phyloP scores from a whole-genome alignment of 768 basidiomycete species.

The Lactarius psammicola region DNA sequence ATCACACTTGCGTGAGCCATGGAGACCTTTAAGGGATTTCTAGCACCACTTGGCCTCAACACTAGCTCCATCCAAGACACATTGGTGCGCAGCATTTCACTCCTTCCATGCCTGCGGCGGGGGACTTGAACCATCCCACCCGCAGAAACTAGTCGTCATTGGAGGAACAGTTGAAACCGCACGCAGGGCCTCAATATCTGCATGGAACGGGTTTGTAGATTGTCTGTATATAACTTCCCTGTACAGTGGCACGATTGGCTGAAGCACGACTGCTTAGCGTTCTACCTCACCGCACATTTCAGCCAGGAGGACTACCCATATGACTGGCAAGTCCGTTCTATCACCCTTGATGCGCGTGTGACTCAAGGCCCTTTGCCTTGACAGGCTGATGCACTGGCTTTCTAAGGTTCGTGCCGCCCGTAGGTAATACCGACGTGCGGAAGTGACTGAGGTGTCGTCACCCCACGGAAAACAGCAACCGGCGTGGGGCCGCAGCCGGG shows the following conservation, averaged over 20 bases:
- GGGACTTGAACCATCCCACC: conserved; percentile 10
- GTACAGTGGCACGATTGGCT: conserved; percentile 14
- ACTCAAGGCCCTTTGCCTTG: conserved; percentile 14
- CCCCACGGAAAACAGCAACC: conserved; percentile 61
- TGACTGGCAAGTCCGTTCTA: conserved; percentile 56
- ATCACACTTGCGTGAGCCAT: conserved; percentile 39
- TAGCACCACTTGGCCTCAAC: conserved; percentile 66
- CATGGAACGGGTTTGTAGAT: conserved; percentile 88
- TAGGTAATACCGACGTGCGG: conserved; percentile 1
- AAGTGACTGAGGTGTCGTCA: neutral
- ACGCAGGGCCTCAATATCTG: conserved; percentile 73
- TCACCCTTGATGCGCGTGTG: conserved; percentile 13
- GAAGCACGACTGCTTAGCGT: conserved; percentile 46
- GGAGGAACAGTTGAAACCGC: conserved; percentile 88
- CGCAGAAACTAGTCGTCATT: conserved; percentile 86
- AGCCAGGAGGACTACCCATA: conserved; percentile 86
- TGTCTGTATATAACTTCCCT: conserved; percentile 47
- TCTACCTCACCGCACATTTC: conserved; percentile 88
- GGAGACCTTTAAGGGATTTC: conserved; percentile 67
- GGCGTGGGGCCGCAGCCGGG: conserved; percentile 83
- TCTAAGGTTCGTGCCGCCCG: conserved; percentile 54
- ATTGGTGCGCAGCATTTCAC: conserved; percentile 46
- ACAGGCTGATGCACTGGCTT: conserved; percentile 89
- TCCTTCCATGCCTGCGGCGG: neutral
- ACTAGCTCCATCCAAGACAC: conserved; percentile 76